Evolutionary conservation across 2,329 filamentous ascomycete species (phyloP), one percentile per base, ranked within the genome.

Genomic region (Aspergillus alliaceus): DNA sequence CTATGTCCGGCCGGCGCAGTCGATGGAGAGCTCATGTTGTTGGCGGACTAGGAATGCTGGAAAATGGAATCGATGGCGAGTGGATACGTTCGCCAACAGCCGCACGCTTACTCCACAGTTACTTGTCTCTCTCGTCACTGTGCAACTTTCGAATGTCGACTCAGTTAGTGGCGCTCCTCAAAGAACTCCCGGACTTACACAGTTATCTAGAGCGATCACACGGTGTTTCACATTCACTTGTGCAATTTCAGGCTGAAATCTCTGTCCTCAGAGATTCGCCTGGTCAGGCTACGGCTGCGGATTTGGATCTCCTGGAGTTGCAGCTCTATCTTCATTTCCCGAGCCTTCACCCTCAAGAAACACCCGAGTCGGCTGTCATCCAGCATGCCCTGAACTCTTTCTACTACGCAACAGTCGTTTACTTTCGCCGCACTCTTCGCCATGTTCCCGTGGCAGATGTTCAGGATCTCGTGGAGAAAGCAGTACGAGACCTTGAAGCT

Each of bases 381-480:
- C 64, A 61, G 18, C 71, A 72, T 24, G 62, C 64, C 1, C 49
- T 70, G 7, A 70, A 72, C 51, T 68, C 69, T 4, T 75, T 74
- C 54, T 75, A 75, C 61, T 75, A 74, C 29, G 72, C 72, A 1
- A 64, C 62, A 2, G 65, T 75, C 4, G 66, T 75, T 8, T 72
- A 70, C 39, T 75, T 74, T 56, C 68, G 71, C 49, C 70, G 72
- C n/a, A 66, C 63, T 4, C 59, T 75, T 6, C 68, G 70, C 1
- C 63, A 58, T 3, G 62, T 62, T 2, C 52, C 58, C 0, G 54
- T 71, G 1, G 58, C 46, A 4, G 53, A 66, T 1, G 59, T 75
- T 3, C 72, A 75, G 46, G 61, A 64, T 11, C 60, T 74, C 7
- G 69, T 75, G 3, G 69, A 69, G 42, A 66, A 65, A 20, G 72